Percentiles rank a stretch among this genome's conserved stretches.
Conservation (phyloP, 495 filamentous ascomycete genomes). For the Podospora conica region DNA sequence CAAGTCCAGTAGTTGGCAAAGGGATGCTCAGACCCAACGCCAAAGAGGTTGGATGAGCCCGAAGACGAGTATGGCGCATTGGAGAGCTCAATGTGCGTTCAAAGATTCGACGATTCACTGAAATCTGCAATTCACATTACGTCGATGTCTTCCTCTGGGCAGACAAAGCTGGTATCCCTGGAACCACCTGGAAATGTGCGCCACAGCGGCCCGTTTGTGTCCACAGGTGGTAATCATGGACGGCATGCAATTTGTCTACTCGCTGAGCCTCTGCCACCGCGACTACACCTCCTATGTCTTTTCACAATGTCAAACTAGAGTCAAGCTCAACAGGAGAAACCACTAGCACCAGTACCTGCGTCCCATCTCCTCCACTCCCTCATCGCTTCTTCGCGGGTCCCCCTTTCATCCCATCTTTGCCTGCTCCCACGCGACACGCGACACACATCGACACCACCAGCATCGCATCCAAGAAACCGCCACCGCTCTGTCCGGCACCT, state of each 20-base stretch:
- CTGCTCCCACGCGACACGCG: background rate
- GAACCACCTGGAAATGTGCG: no score
- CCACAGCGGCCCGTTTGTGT: no score
- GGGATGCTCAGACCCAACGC: slow-evolving; percentile 58
- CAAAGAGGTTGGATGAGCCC: slow-evolving; percentile 61
- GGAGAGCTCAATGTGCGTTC: no score
- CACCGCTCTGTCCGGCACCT: background rate
- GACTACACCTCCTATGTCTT: slow-evolving; percentile 72
- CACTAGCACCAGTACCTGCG: background rate
- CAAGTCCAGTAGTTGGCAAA: slow-evolving; percentile 77
- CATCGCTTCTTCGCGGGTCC: background rate
- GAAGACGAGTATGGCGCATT: slow-evolving; percentile 60
- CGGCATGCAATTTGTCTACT: no score
- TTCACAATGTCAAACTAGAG: slow-evolving; percentile 73
- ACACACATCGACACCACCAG: no score
- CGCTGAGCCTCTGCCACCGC: no score
- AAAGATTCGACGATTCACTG: no score
- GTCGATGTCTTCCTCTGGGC: no score
- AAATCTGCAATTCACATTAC: no score
- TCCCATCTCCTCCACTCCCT: background rate
- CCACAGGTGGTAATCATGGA: no score
- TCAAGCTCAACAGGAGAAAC: slow-evolving; percentile 39
- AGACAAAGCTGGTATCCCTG: no score
- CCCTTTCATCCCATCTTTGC: background rate
- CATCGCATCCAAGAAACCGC: no score